These are phyloP conservation scores for Talaromyces atroroseus DNA, from an alignment of 2,329 filamentous ascomycete genomes.

Conservation along the genomic window DNA sequence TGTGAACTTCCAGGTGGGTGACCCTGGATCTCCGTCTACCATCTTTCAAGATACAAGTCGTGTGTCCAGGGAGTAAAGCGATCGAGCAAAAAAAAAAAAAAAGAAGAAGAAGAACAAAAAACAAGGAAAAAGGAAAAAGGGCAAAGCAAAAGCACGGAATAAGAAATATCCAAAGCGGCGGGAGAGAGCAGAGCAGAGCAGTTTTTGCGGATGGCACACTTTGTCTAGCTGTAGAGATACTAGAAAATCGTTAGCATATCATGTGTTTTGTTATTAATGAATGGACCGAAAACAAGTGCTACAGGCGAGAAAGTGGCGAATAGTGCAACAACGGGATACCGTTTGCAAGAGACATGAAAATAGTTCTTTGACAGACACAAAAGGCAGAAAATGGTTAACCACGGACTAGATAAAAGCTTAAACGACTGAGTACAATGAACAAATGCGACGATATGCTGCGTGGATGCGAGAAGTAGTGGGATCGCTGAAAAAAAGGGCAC, in stretches of 20 bases:
- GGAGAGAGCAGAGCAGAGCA: not conserved
- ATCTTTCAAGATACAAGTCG: conserved; percentile 58
- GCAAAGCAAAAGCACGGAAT: not conserved
- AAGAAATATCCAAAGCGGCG: conserved; percentile 4
- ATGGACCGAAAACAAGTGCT: not conserved
- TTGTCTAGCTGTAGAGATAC: not conserved
- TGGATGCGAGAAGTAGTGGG: conserved; percentile 3
- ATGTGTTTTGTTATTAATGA: too few relatives aligned
- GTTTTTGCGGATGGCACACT: not conserved
- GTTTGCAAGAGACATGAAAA: not conserved
- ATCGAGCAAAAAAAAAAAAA: conserved; percentile 16
- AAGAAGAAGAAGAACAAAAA: too few relatives aligned
- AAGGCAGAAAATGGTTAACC: not conserved
- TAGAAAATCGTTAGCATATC: not conserved
- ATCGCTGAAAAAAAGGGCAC: conserved; percentile 5
- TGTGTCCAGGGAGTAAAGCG: conserved; percentile 22
- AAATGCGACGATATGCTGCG: not conserved
- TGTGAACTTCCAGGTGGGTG: conserved; percentile 99
- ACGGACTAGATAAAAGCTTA: not conserved
- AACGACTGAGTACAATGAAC: not conserved
- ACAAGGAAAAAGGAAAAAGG: too few relatives aligned
- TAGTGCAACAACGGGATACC: not conserved
- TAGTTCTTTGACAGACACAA: not conserved
- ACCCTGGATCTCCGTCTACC: conserved; percentile 91
- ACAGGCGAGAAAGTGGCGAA: not conserved